Base-by-base conservation (phyloP, 2,329 filamentous ascomycete genomes). In the Lasiodiplodia sp. region DNA sequence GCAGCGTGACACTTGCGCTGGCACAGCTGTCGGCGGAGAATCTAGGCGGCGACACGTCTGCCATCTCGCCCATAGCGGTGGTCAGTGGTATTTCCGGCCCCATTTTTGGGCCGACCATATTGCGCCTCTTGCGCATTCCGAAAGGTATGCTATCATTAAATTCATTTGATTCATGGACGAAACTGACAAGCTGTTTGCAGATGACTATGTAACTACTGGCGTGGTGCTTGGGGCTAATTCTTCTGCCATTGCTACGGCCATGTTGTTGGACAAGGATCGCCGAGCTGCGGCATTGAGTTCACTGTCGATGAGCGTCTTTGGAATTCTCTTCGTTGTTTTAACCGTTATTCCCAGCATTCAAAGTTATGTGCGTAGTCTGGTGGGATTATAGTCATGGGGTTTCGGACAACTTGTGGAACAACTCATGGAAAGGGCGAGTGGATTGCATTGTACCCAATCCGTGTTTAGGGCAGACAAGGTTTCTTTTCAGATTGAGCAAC, bases 201-300 rank as follows among this genome's bases (percentile, higher is more conserved):
- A 89, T 72, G 88, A 89, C 75, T 90, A 89, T 70, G 87, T 90
- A 40, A 89, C 87, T 1, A 79, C 87, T n/a, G 87, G 88, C 11
- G 86, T 90, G 4, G 87, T 87, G 1, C 75, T 89, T n/a, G 87
- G 87, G 4, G 85, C 85, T 1, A 89, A 89, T 31, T 87, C 86
- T 0, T 87, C 85, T 4, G 87, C 87, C 6, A 86, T 90, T 49
- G 87, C 83, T 1, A 89, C 87, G 3, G 87, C 88, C 0, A 74
- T 88, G 40, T 77, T 90, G 2, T 76, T 90, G 2, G 80, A 83
- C 2, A 85, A 84, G 0, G 87, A 90, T 70, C 87, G 87, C 0
- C 81, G 87, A 53, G 87, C 87, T 6, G 88, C 87, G 0, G 87
- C 88, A 21, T 78, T 89, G 63, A 60, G 87, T 85, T 88, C 85